Evolutionary conservation across 306 rosid genomes (phyloP).

Genomic region (Neltuma alba): DNA sequence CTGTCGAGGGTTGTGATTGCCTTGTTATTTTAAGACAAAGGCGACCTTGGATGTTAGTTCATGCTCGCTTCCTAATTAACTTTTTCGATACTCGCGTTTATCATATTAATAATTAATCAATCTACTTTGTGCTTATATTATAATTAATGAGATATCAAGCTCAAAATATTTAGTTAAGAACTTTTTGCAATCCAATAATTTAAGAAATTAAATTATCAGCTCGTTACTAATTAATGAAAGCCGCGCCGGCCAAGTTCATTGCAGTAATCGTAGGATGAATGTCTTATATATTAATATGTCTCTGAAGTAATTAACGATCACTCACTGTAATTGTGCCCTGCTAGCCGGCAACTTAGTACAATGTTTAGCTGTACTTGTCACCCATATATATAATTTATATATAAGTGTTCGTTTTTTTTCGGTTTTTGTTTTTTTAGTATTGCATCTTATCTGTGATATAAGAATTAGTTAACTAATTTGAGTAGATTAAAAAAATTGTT

Average conservation of each 20-base stretch:
- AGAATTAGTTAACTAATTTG: too few relatives aligned
- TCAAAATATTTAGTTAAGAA: neutral
- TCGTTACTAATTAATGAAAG: conserved; percentile 14
- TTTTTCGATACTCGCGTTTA: neutral
- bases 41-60: conserved; percentile 44
- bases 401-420: too few relatives aligned
- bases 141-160: neutral
- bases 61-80: conserved; percentile 19
- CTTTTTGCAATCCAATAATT: neutral
- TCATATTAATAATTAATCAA: neutral
- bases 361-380: conserved; percentile 55
- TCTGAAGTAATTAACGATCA: conserved; percentile 25
- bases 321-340: conserved; percentile 46
- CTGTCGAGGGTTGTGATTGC: conserved; percentile 46
- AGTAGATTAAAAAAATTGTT: too few relatives aligned
- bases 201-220: neutral
- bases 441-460: too few relatives aligned
- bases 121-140: neutral
- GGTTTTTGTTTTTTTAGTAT: neutral
- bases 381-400: neutral
- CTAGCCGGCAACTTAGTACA: conserved; percentile 60
- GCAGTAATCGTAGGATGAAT: conserved; percentile 46
- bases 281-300: conserved; percentile 39
- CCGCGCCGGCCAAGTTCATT: conserved; percentile 61
- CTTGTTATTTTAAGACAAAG: conserved; percentile 42